Evolutionary conservation across 257 asterid species (phyloP).

Genomic region (Solanum peruvianum): DNA sequence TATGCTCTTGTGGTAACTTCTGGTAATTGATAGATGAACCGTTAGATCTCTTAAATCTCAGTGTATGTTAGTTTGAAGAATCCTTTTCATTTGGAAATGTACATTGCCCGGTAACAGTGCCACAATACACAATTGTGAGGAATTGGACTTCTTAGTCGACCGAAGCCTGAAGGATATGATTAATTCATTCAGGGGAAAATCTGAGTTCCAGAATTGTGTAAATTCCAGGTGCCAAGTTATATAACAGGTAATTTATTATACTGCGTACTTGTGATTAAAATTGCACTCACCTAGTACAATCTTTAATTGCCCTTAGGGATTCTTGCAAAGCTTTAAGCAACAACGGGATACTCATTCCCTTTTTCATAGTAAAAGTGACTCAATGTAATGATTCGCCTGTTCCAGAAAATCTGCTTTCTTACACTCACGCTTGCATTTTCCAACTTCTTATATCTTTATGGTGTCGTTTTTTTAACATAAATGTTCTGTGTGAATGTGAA

Average conservation of each 20-base stretch:
- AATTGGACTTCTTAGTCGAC: not conserved
- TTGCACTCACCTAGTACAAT: not conserved
- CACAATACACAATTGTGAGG: not conserved
- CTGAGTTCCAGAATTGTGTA: not conserved
- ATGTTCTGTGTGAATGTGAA: no score
- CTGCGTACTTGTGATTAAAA: not conserved
- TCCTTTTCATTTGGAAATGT: not conserved
- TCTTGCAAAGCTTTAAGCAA: not conserved
- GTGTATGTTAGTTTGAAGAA: not conserved
- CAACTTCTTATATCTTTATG: no score
- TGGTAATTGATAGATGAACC: slow-evolving; percentile 31
- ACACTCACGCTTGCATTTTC: no score
- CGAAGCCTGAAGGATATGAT: not conserved
- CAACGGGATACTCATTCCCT: not conserved
- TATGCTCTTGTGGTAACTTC: slow-evolving; percentile 66
- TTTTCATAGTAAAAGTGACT: not conserved
- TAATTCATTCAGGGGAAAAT: not conserved
- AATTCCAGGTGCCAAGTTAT: not conserved
- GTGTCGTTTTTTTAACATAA: no score
- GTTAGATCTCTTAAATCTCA: not conserved
- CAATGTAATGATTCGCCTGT: not conserved
- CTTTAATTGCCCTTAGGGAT: not conserved
- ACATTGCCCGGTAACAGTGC: not conserved
- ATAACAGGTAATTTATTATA: not conserved
- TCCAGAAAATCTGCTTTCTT: not conserved